Percentiles rank a stretch among this genome's conserved stretches.
Conservation (phyloP, 1,284 basidiomycete species). For the Ceratobasidium sp. region DNA sequence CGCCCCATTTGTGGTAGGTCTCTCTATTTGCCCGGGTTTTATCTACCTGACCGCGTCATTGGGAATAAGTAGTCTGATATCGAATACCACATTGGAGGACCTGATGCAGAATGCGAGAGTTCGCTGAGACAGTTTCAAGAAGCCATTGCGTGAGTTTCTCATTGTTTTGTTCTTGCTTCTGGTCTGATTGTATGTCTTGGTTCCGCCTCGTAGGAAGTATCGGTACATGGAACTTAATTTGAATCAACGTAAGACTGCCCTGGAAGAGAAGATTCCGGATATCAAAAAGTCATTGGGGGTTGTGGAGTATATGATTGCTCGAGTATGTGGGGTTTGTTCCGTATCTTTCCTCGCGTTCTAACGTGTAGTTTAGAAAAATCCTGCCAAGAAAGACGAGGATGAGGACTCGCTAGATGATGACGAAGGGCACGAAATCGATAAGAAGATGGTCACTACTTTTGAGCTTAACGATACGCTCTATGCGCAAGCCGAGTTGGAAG, state of each 20-base stretch:
- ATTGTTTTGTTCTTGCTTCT: no score
- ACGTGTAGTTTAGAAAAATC: conserved; percentile 5
- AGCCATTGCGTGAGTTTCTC: conserved; percentile 83
- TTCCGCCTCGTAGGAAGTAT: conserved; percentile 97
- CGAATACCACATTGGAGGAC: conserved; percentile 82
- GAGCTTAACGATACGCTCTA: conserved; percentile 96
- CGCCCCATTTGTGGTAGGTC: conserved; percentile 91
- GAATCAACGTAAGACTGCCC: conserved; percentile 74
- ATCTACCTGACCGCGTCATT: background rate
- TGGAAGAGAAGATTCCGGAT: conserved; percentile 96
- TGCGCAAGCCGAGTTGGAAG: conserved; percentile 84
- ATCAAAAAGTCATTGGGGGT: conserved; percentile 92
- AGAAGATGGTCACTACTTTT: conserved; percentile 83
- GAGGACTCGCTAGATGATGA: conserved; percentile 55
- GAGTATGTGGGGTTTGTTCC: conserved; percentile 59
- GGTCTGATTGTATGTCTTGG: no score
- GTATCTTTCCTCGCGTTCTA: background rate
- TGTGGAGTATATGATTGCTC: conserved; percentile 81
- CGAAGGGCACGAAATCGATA: conserved; percentile 52
- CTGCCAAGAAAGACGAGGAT: conserved; percentile 55
- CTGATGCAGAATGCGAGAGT: conserved; percentile 79
- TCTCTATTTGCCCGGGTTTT: conserved; percentile 6
- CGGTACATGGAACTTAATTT: conserved; percentile 96
- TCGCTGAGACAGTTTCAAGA: conserved; percentile 88
- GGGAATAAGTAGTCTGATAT: conserved; percentile 70